These are phyloP conservation scores for Mrakia blollopis DNA, from an alignment of 768 basidiomycete genomes.

Conservation along the genomic window DNA sequence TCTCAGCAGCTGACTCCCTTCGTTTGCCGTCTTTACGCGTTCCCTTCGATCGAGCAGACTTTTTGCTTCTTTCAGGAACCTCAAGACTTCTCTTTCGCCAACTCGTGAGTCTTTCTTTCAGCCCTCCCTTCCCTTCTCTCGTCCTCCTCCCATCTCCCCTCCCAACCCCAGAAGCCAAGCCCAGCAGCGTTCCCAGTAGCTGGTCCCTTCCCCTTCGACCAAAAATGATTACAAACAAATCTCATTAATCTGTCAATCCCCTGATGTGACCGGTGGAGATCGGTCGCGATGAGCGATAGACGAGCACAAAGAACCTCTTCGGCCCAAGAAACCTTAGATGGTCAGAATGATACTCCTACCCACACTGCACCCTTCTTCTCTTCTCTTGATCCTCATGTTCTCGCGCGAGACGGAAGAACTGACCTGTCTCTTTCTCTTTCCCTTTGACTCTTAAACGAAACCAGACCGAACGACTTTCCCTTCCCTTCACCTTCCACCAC, in stretches of 20 bases:
- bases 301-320: slow-evolving; percentile 24
- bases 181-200: slow-evolving; percentile 6
- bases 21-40: neutral
- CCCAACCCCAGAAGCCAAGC: too few relatives aligned
- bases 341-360: slow-evolving; percentile 33
- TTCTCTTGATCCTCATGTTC: neutral
- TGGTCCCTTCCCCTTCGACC: slow-evolving; percentile 7
- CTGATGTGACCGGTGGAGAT: slow-evolving; percentile 44
- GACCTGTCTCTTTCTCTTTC: neutral
- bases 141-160: neutral
- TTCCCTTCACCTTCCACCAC: neutral
- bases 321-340: slow-evolving; percentile 34
- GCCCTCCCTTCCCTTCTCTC: neutral
- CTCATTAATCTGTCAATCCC: slow-evolving; percentile 57
- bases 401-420: neutral
- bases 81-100: neutral
- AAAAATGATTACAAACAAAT: slow-evolving; percentile 44
- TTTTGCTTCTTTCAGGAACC: neutral
- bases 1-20: neutral
- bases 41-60: too few relatives aligned
- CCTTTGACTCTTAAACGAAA: neutral
- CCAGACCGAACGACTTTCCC: neutral
- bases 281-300: slow-evolving; percentile 34
- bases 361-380: neutral
- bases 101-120: neutral